phyloP scores from a whole-genome alignment of 495 filamentous ascomycete species.

The Aspergillus panamensis region DNA sequence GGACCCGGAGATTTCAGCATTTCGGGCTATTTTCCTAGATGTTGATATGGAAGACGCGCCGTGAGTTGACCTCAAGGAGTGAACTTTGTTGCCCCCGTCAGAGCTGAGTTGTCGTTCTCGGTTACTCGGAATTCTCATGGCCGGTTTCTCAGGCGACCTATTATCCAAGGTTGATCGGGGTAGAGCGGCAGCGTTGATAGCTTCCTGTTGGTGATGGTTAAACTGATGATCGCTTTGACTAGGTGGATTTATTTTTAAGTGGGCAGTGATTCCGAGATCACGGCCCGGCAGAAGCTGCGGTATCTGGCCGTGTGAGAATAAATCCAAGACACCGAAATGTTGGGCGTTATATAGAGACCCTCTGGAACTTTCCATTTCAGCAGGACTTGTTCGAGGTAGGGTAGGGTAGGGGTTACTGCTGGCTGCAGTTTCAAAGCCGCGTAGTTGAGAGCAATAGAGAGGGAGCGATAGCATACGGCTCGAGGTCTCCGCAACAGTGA shows the following conservation, averaged over 20 bases:
- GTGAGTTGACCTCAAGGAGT: background rate
- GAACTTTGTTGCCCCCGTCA: background rate
- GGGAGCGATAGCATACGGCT: constrained; percentile 6
- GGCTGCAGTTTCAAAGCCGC: constrained; percentile 7
- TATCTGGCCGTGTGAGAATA: background rate
- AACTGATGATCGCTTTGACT: background rate
- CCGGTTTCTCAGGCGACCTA: background rate
- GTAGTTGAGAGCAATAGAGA: constrained; percentile 18
- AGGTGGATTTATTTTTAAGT: background rate
- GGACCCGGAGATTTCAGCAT: background rate
- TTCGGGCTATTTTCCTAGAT: background rate
- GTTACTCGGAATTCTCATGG: background rate
- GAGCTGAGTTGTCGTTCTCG: background rate
- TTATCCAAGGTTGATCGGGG: background rate
- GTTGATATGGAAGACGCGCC: background rate
- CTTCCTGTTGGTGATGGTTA: background rate
- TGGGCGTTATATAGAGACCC: too few species aligned
- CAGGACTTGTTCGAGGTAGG: background rate
- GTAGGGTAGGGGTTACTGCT: background rate
- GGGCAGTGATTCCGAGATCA: background rate
- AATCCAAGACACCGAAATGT: background rate
- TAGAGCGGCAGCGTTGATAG: background rate
- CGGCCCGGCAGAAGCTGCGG: background rate
- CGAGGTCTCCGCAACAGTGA: background rate
- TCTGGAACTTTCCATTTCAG: background rate